Evolutionary conservation across 331 rosid genomes (phyloP).

Genomic region (Phaseolus coccineus): DNA sequence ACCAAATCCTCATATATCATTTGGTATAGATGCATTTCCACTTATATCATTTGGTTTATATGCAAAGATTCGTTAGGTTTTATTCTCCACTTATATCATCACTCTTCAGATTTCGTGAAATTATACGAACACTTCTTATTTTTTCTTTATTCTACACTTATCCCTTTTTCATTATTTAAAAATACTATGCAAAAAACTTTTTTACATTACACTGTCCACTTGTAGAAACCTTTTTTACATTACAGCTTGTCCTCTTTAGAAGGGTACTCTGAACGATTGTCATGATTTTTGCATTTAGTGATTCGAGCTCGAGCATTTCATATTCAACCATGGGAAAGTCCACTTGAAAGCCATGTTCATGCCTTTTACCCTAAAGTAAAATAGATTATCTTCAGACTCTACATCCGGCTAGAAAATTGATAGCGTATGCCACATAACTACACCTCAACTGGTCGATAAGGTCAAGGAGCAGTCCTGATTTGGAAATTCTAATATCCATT

Average conservation of each 20-base stretch:
- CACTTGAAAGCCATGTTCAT: neutral
- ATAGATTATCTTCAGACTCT: neutral
- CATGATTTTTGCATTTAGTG: neutral
- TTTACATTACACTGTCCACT: too few relatives aligned
- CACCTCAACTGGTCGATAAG: neutral
- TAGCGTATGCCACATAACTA: neutral
- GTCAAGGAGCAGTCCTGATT: neutral
- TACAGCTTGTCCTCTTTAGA: too few relatives aligned
- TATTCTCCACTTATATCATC: neutral
- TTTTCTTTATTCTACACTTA: too few relatives aligned
- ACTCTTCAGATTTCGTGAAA: too few relatives aligned
- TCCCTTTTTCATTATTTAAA: too few relatives aligned
- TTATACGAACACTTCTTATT: too few relatives aligned
- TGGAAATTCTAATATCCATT: neutral
- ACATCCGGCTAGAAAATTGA: neutral
- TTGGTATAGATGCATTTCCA: too few relatives aligned
- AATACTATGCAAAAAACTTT: too few relatives aligned
- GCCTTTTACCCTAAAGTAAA: neutral
- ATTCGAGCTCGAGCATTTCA: neutral
- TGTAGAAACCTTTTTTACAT: too few relatives aligned
- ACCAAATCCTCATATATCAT: neutral
- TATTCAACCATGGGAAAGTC: constrained; percentile 1
- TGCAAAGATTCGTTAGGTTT: neutral
- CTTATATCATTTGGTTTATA: neutral
- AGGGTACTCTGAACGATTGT: too few relatives aligned